Evolutionary conservation across 208 protist genomes (phyloP).

Genomic region (Endotrypanum monterogeii): DNA sequence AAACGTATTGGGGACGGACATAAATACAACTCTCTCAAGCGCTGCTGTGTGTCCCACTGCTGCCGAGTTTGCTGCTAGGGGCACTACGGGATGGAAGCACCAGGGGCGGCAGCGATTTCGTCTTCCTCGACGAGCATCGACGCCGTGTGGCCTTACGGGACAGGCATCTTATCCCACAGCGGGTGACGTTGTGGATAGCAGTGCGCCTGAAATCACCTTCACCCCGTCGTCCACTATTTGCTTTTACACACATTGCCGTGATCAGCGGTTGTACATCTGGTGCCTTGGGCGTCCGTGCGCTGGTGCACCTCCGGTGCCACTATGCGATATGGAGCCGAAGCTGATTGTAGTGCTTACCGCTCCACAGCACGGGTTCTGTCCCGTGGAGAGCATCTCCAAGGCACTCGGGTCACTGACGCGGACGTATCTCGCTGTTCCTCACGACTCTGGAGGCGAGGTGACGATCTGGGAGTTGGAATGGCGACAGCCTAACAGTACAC

Average conservation of each 20-base stretch:
- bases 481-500: neutral
- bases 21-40: neutral
- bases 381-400: constrained; percentile 32
- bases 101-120: constrained; percentile 36
- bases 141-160: too few relatives aligned
- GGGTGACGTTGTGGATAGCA: neutral
- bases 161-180: neutral
- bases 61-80: neutral
- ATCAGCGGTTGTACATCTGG: constrained; percentile 79
- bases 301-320: neutral
- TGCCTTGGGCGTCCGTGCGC: neutral
- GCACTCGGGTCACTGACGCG: neutral
- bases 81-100: neutral
- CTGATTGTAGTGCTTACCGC: constrained; percentile 52
- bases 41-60: neutral
- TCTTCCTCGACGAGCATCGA: constrained; percentile 13
- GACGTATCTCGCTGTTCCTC: constrained; percentile 47
- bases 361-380: constrained; percentile 79
- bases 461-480: constrained; percentile 33
- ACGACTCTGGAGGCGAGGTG: constrained; percentile 54
- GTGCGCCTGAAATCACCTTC: neutral
- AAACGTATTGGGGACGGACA: neutral
- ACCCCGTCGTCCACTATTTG: constrained; percentile 14
- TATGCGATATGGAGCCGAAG: neutral
- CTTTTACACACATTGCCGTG: constrained; percentile 85